Evolutionary conservation across 164 flowering plant genomes (phyloP), one percentile per base, ranked within the genome.

Genomic region (Chloranthus sessilifolius): DNA sequence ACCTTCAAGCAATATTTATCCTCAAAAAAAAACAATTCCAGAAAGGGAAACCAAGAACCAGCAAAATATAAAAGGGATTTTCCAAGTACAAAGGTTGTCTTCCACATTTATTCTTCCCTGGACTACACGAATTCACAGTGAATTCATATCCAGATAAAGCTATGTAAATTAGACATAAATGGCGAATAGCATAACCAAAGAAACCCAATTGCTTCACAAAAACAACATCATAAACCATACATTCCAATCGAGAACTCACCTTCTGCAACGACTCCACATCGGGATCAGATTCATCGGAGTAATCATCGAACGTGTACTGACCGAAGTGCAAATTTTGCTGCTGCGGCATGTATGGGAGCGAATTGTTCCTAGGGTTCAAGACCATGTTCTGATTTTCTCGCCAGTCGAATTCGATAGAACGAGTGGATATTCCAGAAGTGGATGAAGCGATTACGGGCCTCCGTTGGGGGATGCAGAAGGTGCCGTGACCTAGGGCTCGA

Each of bases 391-490:
- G 57, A 24, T 40, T 40, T 19, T 56, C 67, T 14, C 43, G 38
- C 53, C 62, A 63, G 24, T 57, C 62, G 48, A 52, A 63, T 5
- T 57, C 44, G n/a, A 58, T 25, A 26, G 63, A 53, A 20, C 55
- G 50, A 28, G 59, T 22, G 30, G 56, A 29, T 7, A 15, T 25
- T 33, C 21, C 36, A 5, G 65, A 27, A 19, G 62, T 29, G 23
- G 67, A 20, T 7, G 73, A 5, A 11, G 59, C 52, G 55, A 66
- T 34, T 43, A 62, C 64, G 45, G 81, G 67, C 45, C 75, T 81
- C 54, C 81, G 82, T 2, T 81, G 92, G 22, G 85, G 83, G 15
- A 75, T 62, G 66, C 75, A 79, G 14, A 77, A 64, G 58, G 70
- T 42, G 62, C 69, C 80, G 57, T 59, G 27, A 8, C 63, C 36